Base-by-base conservation (phyloP, 331 rosid genomes). In the Spiraea crenata region DNA sequence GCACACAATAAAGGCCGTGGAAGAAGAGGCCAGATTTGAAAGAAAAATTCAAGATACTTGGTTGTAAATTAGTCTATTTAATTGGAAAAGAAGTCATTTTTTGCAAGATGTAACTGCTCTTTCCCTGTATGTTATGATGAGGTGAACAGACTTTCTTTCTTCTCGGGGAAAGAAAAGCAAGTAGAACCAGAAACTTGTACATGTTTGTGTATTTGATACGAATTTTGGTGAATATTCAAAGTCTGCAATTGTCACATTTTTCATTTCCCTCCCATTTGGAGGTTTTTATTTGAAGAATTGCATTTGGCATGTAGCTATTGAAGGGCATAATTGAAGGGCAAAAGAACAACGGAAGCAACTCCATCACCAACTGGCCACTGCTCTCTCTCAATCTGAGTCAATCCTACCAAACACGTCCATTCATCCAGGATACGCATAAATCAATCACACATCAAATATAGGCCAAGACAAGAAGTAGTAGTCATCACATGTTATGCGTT, bases 391-490 rank as follows among this genome's bases (percentile, higher is more conserved):
- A 60, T 61, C 69, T 9, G 12, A 76, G 62, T 76, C 63, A 76
- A 12, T 48, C 52, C 31, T 48, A 68, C 64, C 64, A 51, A 74
- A 58, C 57, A n/a, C 51, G 9, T 34, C 39, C 57, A 10, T 42
- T 69, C 73, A 1, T 12, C 0, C 62, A 47, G 37, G 31, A 37
- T 9, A 17, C 34, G 62, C 17, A 69, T 52, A 71, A 76, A 63
- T 76, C 80, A 63, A 57, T 69, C 70, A 69, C 16, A 42, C 39
- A 61, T 76, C 69, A 35, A 4, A 41, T 63, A 75, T 15, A 52
- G 39, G 41, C 44, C 13, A 4, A 5, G 48, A 59, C 44, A 15
- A 11, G 20, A 4, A 31, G 17, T 1, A 44, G 19, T 51, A 25
- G 2, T 25, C 31, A n/a, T 48, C 52, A 48, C 3, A 48, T 11